Percentiles rank a stretch among this genome's conserved stretches.
Evolutionary conservation across 1,139 yeast species (phyloP).

Genomic region (Pneumocystis wakefieldiae): DNA sequence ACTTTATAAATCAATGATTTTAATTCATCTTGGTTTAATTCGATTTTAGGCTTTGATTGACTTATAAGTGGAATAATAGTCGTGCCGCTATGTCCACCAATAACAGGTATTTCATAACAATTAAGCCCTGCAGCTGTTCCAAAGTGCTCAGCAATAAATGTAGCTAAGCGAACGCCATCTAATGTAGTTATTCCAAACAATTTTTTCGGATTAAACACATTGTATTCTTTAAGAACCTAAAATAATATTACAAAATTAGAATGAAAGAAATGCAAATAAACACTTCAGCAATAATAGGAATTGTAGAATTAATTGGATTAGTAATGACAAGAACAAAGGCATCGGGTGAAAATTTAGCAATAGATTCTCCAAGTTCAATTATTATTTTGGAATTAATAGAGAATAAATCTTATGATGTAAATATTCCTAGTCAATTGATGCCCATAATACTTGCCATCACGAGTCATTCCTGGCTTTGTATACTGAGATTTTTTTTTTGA

Average conservation of each 20-base stretch:
- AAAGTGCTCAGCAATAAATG: conserved; percentile 48
- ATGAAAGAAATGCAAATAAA: neutral
- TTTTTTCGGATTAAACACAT: conserved; percentile 62
- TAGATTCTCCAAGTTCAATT: conserved; percentile 63
- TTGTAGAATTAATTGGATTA: conserved; percentile 92
- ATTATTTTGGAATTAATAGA: conserved; percentile 86
- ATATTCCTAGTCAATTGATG: neutral
- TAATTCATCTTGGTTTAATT: conserved; percentile 38
- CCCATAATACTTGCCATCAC: conserved; percentile 35
- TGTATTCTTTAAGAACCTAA: conserved; percentile 51
- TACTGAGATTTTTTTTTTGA: neutral
- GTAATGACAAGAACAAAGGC: conserved; percentile 71
- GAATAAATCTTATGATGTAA: conserved; percentile 45
- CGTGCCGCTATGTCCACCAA: conserved; percentile 95
- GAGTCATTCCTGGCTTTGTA: conserved; percentile 85
- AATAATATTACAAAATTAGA: neutral
- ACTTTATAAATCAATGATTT: conserved; percentile 70
- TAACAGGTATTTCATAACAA: conserved; percentile 58
- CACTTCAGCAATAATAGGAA: conserved; percentile 70
- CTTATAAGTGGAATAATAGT: conserved; percentile 85
- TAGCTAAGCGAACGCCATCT: conserved; percentile 78
- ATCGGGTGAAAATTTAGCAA: conserved; percentile 57
- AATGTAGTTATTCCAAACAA: conserved; percentile 87
- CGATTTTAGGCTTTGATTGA: conserved; percentile 37
- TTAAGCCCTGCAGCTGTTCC: conserved; percentile 32